Conservation (phyloP, 2,329 filamentous ascomycete genomes). For the Fusarium solani-melongenae region DNA sequence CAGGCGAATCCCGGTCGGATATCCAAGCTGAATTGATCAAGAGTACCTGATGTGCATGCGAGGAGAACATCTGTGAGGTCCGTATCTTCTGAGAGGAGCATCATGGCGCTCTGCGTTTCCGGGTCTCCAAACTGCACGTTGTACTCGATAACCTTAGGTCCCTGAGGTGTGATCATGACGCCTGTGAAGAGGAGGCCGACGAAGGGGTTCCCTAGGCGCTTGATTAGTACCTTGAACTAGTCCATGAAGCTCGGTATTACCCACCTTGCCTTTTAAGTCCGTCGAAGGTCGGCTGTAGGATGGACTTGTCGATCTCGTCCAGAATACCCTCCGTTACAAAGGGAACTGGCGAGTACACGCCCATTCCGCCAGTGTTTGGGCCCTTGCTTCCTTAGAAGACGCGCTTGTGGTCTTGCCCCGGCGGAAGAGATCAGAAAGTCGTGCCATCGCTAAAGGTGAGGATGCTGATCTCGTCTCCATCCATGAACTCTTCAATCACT, state of each 20-base stretch:
- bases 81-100: constrained; percentile 77
- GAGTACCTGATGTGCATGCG: constrained; percentile 77
- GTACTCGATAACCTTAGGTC: constrained; percentile 86
- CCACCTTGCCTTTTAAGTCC: constrained; percentile 68
- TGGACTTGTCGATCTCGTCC: constrained; percentile 66
- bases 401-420: constrained; percentile 79
- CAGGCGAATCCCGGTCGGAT: constrained; percentile 75
- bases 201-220: no score
- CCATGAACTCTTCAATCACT: constrained; percentile 78
- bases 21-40: constrained; percentile 72
- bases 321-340: constrained; percentile 64
- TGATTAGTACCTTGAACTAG: no score
- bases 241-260: no score
- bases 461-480: constrained; percentile 76
- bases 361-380: constrained; percentile 81
- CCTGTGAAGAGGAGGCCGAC: constrained; percentile 81
- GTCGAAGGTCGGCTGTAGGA: constrained; percentile 72
- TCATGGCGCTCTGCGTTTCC: constrained; percentile 84
- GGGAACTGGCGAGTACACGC: constrained; percentile 75
- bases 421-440: constrained; percentile 72
- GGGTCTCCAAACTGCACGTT: constrained; percentile 92
- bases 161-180: constrained; percentile 82
- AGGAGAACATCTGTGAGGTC: constrained; percentile 88
- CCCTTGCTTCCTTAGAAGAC: constrained; percentile 75
- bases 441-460: constrained; percentile 76